Base-by-base conservation (phyloP, 768 basidiomycete genomes). In the Boletus huronensis region DNA sequence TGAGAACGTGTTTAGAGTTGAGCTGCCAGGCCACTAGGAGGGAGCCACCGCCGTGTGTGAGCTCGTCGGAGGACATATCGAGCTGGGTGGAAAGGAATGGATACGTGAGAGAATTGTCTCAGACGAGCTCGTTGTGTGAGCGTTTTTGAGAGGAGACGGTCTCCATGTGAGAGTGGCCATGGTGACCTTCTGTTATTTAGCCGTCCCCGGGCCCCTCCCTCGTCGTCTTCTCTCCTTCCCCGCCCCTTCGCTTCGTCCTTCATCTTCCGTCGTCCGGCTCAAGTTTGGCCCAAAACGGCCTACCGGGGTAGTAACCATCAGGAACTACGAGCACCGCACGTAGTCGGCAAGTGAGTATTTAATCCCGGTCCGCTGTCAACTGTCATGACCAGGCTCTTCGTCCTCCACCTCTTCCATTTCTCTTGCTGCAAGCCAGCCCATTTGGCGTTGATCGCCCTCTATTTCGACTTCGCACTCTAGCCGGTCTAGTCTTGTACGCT, bases 21-120 rank as follows among this genome's bases (percentile, higher is more conserved):
- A 98, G 87, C 70, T 96, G 94, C 89, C 92, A 97, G 34, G 97
- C 96, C 59, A 98, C 76, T 38, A 98, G 81, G 42, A 98, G 81
- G 1, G 94, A 95, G 7, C 84, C 85, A 13, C 88, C 85, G 40
- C 79, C 76, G 0, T 29, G 43, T 14, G 19, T 53, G 60, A 59
- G 11, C 35, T 54, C 13, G 50, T 52, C 28, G 56, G 39, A 1
- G 28, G 61, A 21, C 61, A 67, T 66, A 13, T 6, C 10, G 17
- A n/a, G 13, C 5, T 8, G 2, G n/a, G 32, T 14, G 31, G 8
- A 21, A 17, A 44, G 4, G 43, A 25, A 14, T 19, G 34, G 38
- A 28, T 28, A 25, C 26, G 48, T 58, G 59, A 50, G 39, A 23
- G 17, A 35, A 35, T 16, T 44, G 42, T 39, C 39, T 39, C 19